These are phyloP conservation scores for Candida morakotiae DNA, from an alignment of 805 yeast species.

Conservation along the genomic window DNA sequence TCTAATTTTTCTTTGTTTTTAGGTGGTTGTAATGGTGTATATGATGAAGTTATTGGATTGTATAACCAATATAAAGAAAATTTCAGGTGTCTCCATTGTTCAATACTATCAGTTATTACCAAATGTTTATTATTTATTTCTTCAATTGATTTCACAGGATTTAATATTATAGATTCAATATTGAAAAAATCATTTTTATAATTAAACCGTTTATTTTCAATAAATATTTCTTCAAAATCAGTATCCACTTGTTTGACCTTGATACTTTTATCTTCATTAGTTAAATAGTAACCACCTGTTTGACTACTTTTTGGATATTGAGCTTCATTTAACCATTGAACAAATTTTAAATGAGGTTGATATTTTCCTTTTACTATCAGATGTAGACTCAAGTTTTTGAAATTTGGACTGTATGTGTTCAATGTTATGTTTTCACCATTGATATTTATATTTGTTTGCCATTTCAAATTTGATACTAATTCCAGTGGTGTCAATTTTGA, in stretches of 20 bases:
- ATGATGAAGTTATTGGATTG: conserved; percentile 19
- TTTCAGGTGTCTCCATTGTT: conserved; percentile 41
- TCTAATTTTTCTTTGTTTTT: conserved; percentile 6
- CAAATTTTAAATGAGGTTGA: conserved; percentile 10
- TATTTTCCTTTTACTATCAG: conserved; percentile 20
- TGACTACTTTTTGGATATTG: conserved; percentile 26
- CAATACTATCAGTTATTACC: conserved; percentile 45
- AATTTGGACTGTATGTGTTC: conserved; percentile 22
- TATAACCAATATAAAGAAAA: conserved; percentile 37
- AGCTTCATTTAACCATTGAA: conserved; percentile 25
- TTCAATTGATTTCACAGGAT: conserved; percentile 41
- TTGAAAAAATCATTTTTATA: conserved; percentile 38
- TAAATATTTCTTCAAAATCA: conserved; percentile 22
- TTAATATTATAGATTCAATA: conserved; percentile 30
- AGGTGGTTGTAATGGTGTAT: conserved; percentile 33
- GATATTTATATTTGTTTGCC: conserved; percentile 18
- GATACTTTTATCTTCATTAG: conserved; percentile 11
- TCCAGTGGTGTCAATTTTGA: conserved; percentile 17
- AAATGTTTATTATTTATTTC: conserved; percentile 43
- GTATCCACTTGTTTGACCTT: conserved; percentile 25
- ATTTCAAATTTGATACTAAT: conserved; percentile 18
- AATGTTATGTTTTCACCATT: conserved; percentile 29
- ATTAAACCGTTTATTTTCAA: conserved; percentile 29
- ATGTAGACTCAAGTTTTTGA: conserved; percentile 26
- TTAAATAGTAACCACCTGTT: conserved; percentile 28